phyloP scores from a whole-genome alignment of 2,329 filamentous ascomycete genomes.

The Penicillium sp. region DNA sequence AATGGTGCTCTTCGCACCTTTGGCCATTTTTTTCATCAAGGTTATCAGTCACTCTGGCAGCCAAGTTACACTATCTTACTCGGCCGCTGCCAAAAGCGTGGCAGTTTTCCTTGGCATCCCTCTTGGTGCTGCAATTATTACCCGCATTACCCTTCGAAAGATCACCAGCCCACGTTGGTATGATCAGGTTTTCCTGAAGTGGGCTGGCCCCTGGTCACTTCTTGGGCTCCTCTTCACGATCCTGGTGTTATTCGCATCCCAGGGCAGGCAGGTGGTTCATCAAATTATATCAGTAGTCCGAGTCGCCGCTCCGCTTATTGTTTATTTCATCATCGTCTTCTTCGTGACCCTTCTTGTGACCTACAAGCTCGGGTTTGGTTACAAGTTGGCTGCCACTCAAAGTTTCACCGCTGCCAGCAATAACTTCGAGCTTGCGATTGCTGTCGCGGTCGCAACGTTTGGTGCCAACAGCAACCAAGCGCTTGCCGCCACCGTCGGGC shows the following conservation, averaged over 20 bases:
- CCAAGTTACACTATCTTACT: conserved; percentile 53
- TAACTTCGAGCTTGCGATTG: conserved; percentile 90
- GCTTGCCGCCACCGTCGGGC: conserved; percentile 77
- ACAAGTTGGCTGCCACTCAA: conserved; percentile 69
- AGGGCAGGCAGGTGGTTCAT: conserved; percentile 72
- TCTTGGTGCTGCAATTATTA: conserved; percentile 74
- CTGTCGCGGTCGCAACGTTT: conserved; percentile 78
- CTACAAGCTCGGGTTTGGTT: conserved; percentile 67
- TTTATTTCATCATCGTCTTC: conserved; percentile 80
- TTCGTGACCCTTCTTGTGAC: conserved; percentile 63
- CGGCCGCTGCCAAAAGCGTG: conserved; percentile 72
- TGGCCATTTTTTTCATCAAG: conserved; percentile 67
- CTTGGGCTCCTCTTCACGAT: conserved; percentile 86
- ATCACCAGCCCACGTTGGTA: conserved; percentile 62
- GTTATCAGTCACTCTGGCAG: conserved; percentile 59
- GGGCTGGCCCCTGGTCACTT: conserved; percentile 69
- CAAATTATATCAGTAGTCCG: conserved; percentile 81
- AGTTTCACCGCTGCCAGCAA: conserved; percentile 89
- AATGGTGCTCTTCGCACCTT: conserved; percentile 69
- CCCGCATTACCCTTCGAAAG: conserved; percentile 61
- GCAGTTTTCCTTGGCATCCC: conserved; percentile 84
- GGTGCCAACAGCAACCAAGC: conserved; percentile 76
- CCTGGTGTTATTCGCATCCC: conserved; percentile 77
- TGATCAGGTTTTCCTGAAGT: conserved; percentile 66
- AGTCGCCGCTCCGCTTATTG: conserved; percentile 74